phyloP scores from a whole-genome alignment of 208 protist species.

The Histomonas meleagridis region DNA sequence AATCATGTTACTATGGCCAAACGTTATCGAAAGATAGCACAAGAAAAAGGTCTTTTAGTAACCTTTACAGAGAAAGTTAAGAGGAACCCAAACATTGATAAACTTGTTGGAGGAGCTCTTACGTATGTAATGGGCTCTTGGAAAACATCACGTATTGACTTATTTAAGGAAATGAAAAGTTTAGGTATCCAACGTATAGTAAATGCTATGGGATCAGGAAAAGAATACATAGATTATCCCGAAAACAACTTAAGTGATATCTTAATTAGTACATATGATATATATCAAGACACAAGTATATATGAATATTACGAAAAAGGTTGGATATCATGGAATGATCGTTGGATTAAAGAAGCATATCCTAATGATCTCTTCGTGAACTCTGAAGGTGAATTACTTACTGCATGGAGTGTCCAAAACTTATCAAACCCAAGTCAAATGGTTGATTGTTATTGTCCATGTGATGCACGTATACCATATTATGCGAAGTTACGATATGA shows the following conservation, averaged over 20 bases:
- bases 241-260: not conserved
- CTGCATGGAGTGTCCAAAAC: not conserved
- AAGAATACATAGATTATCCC: too few species aligned
- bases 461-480: not conserved
- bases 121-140: not conserved
- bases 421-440: not conserved
- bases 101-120: not conserved
- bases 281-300: conserved; percentile 26
- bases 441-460: not conserved
- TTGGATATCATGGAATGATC: not conserved
- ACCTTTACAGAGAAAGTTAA: not conserved
- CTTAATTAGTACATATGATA: not conserved
- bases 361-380: not conserved
- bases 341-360: not conserved
- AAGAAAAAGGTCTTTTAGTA: not conserved
- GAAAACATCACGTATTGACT: not conserved
- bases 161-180: too few species aligned
- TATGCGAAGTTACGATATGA: not conserved
- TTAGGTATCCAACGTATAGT: not conserved
- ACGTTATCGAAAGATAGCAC: not conserved
- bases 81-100: not conserved
- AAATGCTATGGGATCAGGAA: not conserved
- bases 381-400: not conserved
- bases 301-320: not conserved
- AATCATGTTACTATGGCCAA: not conserved